Percentiles rank a stretch among this genome's conserved stretches.
Conservation (phyloP, 805 yeast genomes). For the Lipomyces oligophaga region DNA sequence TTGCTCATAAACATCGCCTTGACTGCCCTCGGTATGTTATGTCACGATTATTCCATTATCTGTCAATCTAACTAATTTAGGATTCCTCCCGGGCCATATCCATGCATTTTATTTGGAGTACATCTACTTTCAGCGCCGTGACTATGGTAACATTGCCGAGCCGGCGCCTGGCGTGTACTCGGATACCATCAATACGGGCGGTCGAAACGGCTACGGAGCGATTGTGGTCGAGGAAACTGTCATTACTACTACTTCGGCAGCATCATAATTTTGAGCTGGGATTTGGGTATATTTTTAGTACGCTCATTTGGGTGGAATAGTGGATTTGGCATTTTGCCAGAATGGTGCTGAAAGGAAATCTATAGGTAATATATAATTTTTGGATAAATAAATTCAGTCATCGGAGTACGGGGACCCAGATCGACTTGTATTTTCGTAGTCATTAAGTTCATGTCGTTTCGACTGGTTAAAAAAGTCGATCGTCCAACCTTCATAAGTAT, state of each 20-base stretch:
- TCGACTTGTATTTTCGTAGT: too few species aligned
- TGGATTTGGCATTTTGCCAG: too few species aligned
- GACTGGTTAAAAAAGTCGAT: constrained; percentile 2
- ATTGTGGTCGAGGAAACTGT: constrained; percentile 21
- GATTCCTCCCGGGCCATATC: constrained; percentile 56
- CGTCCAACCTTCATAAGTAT: constrained; percentile 18
- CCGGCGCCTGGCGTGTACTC: constrained; percentile 28
- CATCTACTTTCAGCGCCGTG: constrained; percentile 25
- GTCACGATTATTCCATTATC: neutral
- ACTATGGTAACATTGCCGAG: constrained; percentile 12
- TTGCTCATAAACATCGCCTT: constrained; percentile 51
- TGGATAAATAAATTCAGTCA: too few species aligned
- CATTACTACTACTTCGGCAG: neutral
- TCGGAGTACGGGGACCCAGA: too few species aligned
- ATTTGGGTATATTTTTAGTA: too few species aligned
- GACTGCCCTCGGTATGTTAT: constrained; percentile 42
- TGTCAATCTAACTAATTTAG: constrained; percentile 30
- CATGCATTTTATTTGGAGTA: constrained; percentile 28
- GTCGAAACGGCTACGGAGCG: constrained; percentile 26
- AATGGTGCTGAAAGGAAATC: too few species aligned
- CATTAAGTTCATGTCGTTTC: constrained; percentile 1
- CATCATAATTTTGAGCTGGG: too few species aligned
- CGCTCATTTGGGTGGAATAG: too few species aligned
- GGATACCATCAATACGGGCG: constrained; percentile 25
- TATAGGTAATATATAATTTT: too few species aligned